Percentiles rank a stretch among this genome's conserved stretches.
Evolutionary conservation across 2,329 filamentous ascomycete species (phyloP).

Genomic region (Trichophaea hybrida): DNA sequence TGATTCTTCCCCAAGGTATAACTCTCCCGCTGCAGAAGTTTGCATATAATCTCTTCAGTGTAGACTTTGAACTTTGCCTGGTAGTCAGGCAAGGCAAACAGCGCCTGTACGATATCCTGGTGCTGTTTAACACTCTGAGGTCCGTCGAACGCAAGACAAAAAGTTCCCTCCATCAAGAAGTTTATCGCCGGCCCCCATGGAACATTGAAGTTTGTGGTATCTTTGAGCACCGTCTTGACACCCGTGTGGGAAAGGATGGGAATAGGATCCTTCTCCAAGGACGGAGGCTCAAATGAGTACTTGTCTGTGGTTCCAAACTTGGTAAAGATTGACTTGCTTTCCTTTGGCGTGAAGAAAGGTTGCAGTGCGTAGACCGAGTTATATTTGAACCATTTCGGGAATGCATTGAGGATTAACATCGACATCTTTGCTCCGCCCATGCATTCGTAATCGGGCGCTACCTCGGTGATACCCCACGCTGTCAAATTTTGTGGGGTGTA

Average conservation of each 20-base stretch:
- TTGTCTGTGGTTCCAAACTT: conserved; percentile 18
- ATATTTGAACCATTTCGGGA: conserved; percentile 24
- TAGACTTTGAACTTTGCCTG: conserved; percentile 15
- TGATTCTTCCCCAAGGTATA: conserved; percentile 9
- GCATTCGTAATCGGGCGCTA: conserved; percentile 27
- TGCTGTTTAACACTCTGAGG: conserved; percentile 13
- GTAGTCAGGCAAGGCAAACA: conserved; percentile 14
- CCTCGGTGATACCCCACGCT: conserved; percentile 34
- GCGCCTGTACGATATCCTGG: conserved; percentile 12
- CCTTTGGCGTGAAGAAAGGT: conserved; percentile 26
- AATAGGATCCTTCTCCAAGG: conserved; percentile 11
- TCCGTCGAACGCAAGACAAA: conserved; percentile 10
- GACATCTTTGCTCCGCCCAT: conserved; percentile 23
- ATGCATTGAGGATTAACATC: conserved; percentile 24
- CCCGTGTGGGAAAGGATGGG: conserved; percentile 25
- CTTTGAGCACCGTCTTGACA: conserved; percentile 25
- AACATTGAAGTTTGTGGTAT: conserved; percentile 28
- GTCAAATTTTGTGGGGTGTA: conserved; percentile 35
- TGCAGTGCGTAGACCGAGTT: conserved; percentile 28
- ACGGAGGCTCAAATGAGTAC: conserved; percentile 26
- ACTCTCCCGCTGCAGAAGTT: conserved; percentile 3
- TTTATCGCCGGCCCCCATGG: conserved; percentile 23
- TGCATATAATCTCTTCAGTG: conserved; percentile 11
- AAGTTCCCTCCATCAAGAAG: not conserved
- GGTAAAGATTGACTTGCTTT: conserved; percentile 22